Evolutionary conservation across 2,329 filamentous ascomycete species (phyloP), one percentile per base, ranked within the genome.

Genomic region (Hypoxylon sp.): DNA sequence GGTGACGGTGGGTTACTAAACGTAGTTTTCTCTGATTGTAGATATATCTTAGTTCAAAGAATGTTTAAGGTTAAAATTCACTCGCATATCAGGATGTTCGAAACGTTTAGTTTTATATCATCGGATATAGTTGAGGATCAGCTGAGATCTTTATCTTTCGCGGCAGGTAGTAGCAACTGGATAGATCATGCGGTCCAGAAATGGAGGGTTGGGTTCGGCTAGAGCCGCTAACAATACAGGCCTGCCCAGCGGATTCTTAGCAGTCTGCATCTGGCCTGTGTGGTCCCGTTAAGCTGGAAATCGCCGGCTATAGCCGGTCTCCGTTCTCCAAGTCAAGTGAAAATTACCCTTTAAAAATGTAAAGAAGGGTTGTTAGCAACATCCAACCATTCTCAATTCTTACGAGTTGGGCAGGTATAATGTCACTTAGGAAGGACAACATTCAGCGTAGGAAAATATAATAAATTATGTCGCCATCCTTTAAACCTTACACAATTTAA

Each of bases 301-400:
- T 57, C 60, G 60, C 50, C 65, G 65, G 54, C 11, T 64, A 64
- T 52, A 67, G 60, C 51, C 60, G 65, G 60, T 60, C 46, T 52
- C 60, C 65, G 61, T 35, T 26, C 13, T 3, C 5, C 14, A 24
- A 44, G 14, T 51, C 31, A 14, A 59, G 39, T 39, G 19, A n/a
- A 31, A 10, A 42, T 9, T 17, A 17, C 37, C 37, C 37, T 13
- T 42, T 31, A 2, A 42, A 42, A 39, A 39, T 22, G 19, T 39
- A 39, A 39, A n/a, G 37, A 17, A 17, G 26, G 26, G 4, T 39
- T 39, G n/a, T 39, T 5, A 6, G 8, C 3, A 42, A 42, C 19
- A 42, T 17, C 14, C 6, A 42, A 42, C 5, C 14, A 17, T n/a
- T 17, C 6, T 42, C 37, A 9, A 17, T 17, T n/a, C 14, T 42